Percentiles rank a stretch among this genome's conserved stretches.
These are phyloP conservation scores for Helicostylum pulchrum DNA, from an alignment of 192 early-diverging fungal species.

Conservation along the genomic window DNA sequence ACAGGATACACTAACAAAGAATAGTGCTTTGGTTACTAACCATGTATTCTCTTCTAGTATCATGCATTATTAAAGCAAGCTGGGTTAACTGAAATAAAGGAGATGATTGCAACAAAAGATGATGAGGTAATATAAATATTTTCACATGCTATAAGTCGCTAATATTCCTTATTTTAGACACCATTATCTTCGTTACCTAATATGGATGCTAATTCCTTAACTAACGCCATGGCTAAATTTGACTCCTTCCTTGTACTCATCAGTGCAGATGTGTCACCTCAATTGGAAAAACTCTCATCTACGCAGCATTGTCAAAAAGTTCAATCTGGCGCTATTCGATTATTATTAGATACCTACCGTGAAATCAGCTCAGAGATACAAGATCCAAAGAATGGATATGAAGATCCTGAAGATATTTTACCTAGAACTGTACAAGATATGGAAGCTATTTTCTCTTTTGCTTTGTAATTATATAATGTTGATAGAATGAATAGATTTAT, in stretches of 20 bases:
- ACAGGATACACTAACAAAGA: background rate
- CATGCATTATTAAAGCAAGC: constrained; percentile 59
- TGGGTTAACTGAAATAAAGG: constrained; percentile 50
- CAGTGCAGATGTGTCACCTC: constrained; percentile 54
- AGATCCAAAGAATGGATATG: constrained; percentile 59
- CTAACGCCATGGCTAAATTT: constrained; percentile 52
- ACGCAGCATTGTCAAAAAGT: constrained; percentile 50
- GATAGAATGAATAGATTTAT: background rate
- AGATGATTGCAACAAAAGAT: constrained; percentile 54
- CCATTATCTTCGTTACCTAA: constrained; percentile 53
- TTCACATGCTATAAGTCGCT: background rate
- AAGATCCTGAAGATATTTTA: constrained; percentile 60
- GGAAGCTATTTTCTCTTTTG: constrained; percentile 57
- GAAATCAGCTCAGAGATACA: constrained; percentile 50
- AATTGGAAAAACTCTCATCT: constrained; percentile 47
- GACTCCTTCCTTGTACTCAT: constrained; percentile 66
- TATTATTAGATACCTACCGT: constrained; percentile 64
- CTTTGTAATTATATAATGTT: constrained; percentile 7
- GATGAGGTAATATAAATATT: constrained; percentile 38
- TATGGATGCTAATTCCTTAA: constrained; percentile 52
- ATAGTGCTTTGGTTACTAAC: background rate
- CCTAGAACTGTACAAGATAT: constrained; percentile 69
- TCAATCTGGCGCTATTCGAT: constrained; percentile 46
- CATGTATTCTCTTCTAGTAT: constrained; percentile 41
- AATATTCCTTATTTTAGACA: constrained; percentile 28